phyloP scores from a whole-genome alignment of 257 asterid species.

The Primulina tabacum region DNA sequence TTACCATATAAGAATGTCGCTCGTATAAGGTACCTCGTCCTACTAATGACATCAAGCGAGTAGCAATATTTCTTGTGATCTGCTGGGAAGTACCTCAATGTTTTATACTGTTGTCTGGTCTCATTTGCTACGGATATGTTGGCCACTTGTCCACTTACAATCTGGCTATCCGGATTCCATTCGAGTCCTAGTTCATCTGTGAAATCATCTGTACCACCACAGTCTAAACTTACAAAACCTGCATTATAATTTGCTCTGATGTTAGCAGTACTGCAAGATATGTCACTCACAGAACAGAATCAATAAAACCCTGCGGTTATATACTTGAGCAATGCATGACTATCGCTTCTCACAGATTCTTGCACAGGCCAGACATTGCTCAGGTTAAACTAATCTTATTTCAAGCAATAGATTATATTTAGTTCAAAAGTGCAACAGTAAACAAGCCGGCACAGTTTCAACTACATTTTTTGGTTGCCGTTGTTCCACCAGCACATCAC shows the following conservation, averaged over 20 bases:
- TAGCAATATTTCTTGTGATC: constrained; percentile 87
- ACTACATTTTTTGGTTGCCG: neutral
- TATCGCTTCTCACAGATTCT: neutral
- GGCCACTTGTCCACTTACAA: constrained; percentile 50
- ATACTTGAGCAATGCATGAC: too few relatives aligned
- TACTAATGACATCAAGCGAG: constrained; percentile 57
- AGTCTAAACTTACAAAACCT: constrained; percentile 90
- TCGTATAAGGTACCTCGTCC: constrained; percentile 86
- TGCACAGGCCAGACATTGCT: neutral
- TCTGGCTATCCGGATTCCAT: constrained; percentile 70
- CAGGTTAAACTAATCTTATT: neutral
- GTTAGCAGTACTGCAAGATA: constrained; percentile 10
- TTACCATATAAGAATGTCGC: constrained; percentile 86
- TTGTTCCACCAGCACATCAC: constrained; percentile 5
- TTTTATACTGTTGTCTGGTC: constrained; percentile 63
- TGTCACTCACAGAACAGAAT: neutral
- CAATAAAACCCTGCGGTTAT: neutral
- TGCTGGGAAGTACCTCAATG: constrained; percentile 80
- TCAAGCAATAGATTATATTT: neutral
- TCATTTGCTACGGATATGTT: constrained; percentile 60
- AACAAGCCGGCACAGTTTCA: neutral
- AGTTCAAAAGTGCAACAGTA: constrained; percentile 2
- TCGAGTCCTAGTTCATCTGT: constrained; percentile 72
- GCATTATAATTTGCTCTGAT: constrained; percentile 26
- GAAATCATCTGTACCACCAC: constrained; percentile 75